Base-by-base conservation (phyloP, 352 stramenopile species). In the Phytophthora melonis region DNA sequence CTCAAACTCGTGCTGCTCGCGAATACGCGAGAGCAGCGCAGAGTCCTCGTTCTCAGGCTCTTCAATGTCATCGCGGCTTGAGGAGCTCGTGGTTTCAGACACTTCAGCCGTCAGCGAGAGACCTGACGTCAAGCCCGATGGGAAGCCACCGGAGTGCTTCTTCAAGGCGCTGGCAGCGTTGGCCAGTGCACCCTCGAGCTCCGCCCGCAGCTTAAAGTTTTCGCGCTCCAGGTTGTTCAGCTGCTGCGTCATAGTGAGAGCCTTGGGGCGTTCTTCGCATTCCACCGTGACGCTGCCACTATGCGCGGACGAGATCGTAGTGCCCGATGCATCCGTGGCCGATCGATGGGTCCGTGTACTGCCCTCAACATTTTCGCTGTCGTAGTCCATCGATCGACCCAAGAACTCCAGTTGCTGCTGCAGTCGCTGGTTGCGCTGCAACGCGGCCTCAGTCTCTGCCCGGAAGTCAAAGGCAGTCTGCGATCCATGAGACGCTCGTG, bases 171-270 rank as follows among this genome's bases (percentile, higher is more conserved):
- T 78, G 23, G 73, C 50, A 54, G 72, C 70, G 60, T 70, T 73
- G 41, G 63, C 70, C 58, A 79, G 45, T 10, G 80, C 69, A 9
- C 70, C 77, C 34, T 74, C 72, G 11, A 94, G 73, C 63, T 94
- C 86, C 27, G 72, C 75, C n/a, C 86, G 82, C 47, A 94, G 75
- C 36, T 83, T 70, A 50, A 92, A 91, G 61, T 94, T 94, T 61
- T 94, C 87, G 0, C 87, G 84, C 57, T 94, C 87, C 7, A 94
- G 75, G 14, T 79, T 84, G 49, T 93, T 92, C 27, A 94, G 58
- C 70, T 94, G 87, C 70, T 93, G 84, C 4, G 83, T 92, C 73
- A 94, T 88, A 1, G 83, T 90, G 14, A 87, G 56, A 16, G 75
- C 75, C 36, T 91, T 81, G 0, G 81, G 78, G 34, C 84, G 81